These are phyloP conservation scores for Heimioporus sp. DNA, from an alignment of 768 basidiomycete species.

Conservation along the genomic window DNA sequence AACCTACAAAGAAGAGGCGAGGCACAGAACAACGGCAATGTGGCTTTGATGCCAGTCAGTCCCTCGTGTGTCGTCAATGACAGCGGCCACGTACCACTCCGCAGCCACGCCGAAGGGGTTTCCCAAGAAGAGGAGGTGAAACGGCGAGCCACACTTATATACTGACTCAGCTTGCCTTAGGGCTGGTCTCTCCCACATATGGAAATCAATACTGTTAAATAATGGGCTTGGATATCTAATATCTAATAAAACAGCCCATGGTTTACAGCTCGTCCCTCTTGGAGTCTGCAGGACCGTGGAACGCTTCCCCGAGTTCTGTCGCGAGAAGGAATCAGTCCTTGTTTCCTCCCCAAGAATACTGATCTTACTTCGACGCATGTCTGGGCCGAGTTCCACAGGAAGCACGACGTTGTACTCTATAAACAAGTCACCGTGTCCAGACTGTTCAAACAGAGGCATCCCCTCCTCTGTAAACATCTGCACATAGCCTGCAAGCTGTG, in stretches of 20 bases:
- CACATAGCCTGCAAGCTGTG: slow-evolving; percentile 62
- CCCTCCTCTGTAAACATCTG: slow-evolving; percentile 87
- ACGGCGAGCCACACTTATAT: slow-evolving; percentile 7
- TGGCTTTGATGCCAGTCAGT: slow-evolving; percentile 11
- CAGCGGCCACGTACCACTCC: slow-evolving; percentile 1
- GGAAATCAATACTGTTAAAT: not conserved
- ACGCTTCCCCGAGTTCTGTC: slow-evolving; percentile 56
- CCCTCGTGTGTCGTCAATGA: not conserved
- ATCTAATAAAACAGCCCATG: not conserved
- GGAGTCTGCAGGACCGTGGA: slow-evolving; percentile 37
- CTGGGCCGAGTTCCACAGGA: slow-evolving; percentile 66
- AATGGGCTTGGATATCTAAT: slow-evolving; percentile 2
- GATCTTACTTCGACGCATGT: slow-evolving; percentile 73
- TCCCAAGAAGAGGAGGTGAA: slow-evolving; percentile 13
- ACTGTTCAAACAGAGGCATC: slow-evolving; percentile 69
- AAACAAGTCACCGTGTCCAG: slow-evolving; percentile 75
- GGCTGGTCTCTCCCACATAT: slow-evolving; percentile 29
- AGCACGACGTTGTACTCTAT: slow-evolving; percentile 93
- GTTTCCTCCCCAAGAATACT: not conserved
- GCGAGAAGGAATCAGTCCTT: slow-evolving; percentile 10
- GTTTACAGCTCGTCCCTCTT: slow-evolving; percentile 42
- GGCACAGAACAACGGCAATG: slow-evolving; percentile 17
- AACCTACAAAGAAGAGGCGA: slow-evolving; percentile 8
- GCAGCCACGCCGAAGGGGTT: slow-evolving; percentile 33
- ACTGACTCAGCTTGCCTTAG: slow-evolving; percentile 16